Evolutionary conservation across 2,329 filamentous ascomycete genomes (phyloP).

Genomic region (Colletotrichum viniferum): DNA sequence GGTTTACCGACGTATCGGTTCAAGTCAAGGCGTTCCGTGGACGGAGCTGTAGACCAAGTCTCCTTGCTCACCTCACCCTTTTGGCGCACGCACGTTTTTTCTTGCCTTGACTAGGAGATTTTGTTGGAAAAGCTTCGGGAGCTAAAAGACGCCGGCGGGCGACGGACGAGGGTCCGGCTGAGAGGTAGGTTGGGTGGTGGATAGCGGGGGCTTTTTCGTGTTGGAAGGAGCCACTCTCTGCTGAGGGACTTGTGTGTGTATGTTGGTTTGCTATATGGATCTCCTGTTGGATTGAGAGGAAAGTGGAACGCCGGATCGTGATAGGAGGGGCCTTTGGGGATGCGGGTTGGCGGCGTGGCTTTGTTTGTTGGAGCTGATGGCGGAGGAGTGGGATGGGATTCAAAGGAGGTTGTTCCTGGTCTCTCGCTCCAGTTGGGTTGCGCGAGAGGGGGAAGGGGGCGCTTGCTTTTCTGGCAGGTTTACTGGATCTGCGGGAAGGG

Average conservation of each 20-base stretch:
- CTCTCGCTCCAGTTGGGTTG: not conserved
- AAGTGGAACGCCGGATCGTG: not conserved
- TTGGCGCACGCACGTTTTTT: not conserved
- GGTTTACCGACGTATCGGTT: not conserved
- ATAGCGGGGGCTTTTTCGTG: not conserved
- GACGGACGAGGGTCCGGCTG: not conserved
- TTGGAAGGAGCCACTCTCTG: not conserved
- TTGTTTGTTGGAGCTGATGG: not conserved
- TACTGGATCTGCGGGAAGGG: not conserved
- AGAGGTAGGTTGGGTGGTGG: not conserved
- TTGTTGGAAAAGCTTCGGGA: not conserved
- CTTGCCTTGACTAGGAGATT: not conserved
- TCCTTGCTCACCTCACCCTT: not conserved
- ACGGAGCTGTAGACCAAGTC: not conserved
- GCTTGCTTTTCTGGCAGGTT: not conserved
- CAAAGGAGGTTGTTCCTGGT: not conserved
- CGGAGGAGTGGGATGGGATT: not conserved
- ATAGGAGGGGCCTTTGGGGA: not conserved
- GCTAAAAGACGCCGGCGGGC: not conserved
- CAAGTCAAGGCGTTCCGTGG: not conserved
- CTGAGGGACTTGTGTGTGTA: not conserved
- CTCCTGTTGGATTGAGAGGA: not conserved
- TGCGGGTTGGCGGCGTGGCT: slow-evolving; percentile 4
- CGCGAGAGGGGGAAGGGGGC: not conserved
- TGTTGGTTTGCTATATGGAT: not conserved